phyloP scores from a whole-genome alignment of 305 asterid genomes.

The Solanum hybrid region DNA sequence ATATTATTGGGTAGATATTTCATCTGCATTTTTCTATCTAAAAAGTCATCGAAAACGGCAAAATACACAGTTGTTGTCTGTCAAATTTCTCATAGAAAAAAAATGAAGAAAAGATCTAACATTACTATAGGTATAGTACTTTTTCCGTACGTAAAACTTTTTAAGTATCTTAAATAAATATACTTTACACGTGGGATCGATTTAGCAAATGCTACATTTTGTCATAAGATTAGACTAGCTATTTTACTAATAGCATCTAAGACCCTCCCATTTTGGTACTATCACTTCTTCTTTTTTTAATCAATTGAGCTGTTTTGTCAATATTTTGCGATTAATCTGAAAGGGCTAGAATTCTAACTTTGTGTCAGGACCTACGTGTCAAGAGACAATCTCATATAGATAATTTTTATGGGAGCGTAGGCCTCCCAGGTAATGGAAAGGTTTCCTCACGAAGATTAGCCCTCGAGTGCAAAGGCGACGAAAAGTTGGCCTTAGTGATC shows the following conservation, averaged over 20 bases:
- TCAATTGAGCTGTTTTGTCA: too few species aligned
- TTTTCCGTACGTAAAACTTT: not conserved
- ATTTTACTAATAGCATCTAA: not conserved
- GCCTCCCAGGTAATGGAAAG: not conserved
- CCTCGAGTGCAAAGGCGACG: not conserved
- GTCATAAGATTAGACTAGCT: not conserved
- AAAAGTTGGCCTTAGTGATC: not conserved
- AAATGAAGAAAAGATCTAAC: not conserved
- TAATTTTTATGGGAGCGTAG: not conserved
- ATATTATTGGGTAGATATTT: not conserved
- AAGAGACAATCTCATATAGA: not conserved
- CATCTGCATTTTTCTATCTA: not conserved
- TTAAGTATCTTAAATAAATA: not conserved
- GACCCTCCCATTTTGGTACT: too few species aligned
- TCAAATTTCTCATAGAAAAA: not conserved
- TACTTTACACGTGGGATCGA: not conserved
- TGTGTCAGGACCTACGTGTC: not conserved
- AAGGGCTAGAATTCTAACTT: not conserved
- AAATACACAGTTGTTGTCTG: not conserved
- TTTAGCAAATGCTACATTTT: not conserved
- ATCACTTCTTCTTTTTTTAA: too few species aligned
- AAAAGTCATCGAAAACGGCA: not conserved
- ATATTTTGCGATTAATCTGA: too few species aligned
- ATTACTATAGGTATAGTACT: not conserved
- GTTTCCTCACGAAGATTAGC: not conserved